These are phyloP conservation scores for Actinomucor elegans DNA, from an alignment of 371 early-diverging fungal species.

Conservation along the genomic window DNA sequence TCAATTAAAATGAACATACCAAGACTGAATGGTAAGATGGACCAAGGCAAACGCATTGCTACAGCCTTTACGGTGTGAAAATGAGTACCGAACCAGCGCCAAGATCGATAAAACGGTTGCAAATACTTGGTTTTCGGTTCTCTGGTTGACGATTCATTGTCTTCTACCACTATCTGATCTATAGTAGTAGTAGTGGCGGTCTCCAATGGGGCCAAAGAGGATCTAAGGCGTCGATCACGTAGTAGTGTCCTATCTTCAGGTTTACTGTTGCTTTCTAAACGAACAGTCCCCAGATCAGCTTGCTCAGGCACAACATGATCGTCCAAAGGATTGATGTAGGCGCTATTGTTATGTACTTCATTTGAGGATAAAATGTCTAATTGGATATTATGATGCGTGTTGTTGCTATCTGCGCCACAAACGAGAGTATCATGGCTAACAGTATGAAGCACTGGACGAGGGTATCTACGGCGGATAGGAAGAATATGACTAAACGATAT, in stretches of 20 bases:
- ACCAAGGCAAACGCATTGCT: constrained; percentile 69
- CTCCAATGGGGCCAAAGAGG: neutral
- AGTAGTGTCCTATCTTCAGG: too few species aligned
- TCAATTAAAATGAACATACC: constrained; percentile 87
- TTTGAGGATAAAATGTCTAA: neutral
- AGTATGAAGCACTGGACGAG: constrained; percentile 3
- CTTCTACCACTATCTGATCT: neutral
- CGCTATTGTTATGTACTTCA: too few species aligned
- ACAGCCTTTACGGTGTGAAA: constrained; percentile 57
- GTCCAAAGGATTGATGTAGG: too few species aligned
- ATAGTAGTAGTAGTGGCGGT: neutral
- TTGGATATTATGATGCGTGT: neutral
- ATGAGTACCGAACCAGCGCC: constrained; percentile 7
- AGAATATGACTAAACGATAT: constrained; percentile 9
- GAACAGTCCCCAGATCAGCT: neutral
- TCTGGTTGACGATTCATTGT: neutral
- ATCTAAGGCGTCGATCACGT: too few species aligned
- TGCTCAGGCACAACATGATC: too few species aligned
- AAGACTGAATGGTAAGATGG: constrained; percentile 72
- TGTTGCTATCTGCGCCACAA: neutral
- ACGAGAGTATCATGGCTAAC: neutral
- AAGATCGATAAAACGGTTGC: neutral
- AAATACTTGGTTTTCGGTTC: neutral
- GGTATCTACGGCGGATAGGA: neutral
- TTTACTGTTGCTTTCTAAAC: neutral